Base-by-base conservation (phyloP, 2,329 filamentous ascomycete genomes). In the Coniochaeta sp. region DNA sequence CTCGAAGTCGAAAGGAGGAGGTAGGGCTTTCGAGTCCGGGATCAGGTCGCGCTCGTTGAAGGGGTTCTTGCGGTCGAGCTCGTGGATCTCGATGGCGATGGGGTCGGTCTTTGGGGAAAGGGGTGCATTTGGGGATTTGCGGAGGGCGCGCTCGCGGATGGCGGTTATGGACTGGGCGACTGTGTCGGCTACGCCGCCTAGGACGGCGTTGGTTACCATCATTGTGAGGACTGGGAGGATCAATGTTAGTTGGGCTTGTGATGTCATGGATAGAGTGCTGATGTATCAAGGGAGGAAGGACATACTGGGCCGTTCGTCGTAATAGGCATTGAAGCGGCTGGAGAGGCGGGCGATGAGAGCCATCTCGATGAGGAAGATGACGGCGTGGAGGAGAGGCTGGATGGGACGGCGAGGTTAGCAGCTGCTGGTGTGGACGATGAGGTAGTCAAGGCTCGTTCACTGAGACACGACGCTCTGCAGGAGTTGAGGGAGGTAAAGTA, bases 161-260 rank as follows among this genome's bases (percentile, higher is more conserved):
- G 91, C 83, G 3, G 94, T 95, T 66, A 99, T 87, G 53, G 88
- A 85, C 70, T 99, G 94, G 53, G 94, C 94, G 47, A 95, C 89
- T 30, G 94, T 97, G 70, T 99, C 94, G 69, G 94, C 94, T 60
- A 99, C 86, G 61, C 94, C 94, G 72, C 90, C 91, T 53, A 99
- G 83, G 52, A 97, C 86, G 59, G 94, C 89, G 74, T 99, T 99
- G 67, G 92, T 96, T 65, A 96, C 89, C 92, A 99, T 99, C 71
- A 95, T 99, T 56, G 94, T 99, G 63, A 99, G 82, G 38, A 99
- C 89, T 88, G 65, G 53, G 49, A 32, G 53, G 30, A n/a, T 14
- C 20, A 24, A 1, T 27, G 2, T 32, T 30, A 28, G 35, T 31
- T 20, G 14, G 12, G 22, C 30, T n/a, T 10, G 7, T 26, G 9